Base-by-base conservation (phyloP, 345 rosid species). In the Euclidium syriacum region DNA sequence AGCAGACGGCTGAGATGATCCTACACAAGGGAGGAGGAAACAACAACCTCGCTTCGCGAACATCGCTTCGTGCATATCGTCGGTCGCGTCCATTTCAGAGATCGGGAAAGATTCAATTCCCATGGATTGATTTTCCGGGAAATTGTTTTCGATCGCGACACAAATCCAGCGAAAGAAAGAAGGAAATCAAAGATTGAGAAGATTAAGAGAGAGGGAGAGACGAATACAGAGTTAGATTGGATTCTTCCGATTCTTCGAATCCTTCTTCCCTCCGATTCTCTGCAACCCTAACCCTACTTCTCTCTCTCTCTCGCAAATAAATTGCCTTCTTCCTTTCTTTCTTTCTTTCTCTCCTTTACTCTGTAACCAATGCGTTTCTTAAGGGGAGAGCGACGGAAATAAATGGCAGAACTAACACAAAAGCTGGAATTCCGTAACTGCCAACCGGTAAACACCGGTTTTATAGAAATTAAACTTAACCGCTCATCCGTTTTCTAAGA, bases 11-110 rank as follows among this genome's bases (percentile, higher is more conserved):
- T 59, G 72, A 46, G 68, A 35, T 66, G 73, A 50, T 15, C 63
- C 73, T 1, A 73, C 5, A 38, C 71, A 77, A 5, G 82, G 75
- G 30, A 77, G 55, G 48, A 77, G 18, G 39, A 65, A 79, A 35
- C 82, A 83, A 48, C 83, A 83, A 1, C 78, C 72, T 19, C 75
- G 49, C 4, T 57, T 73, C 14, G 76, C 17, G 52, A 67, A 79
- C 47, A 68, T 52, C 0, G 49, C 59, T 3, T 81, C 82, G 52
- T 64, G 75, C 61, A 66, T 9, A 40, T 72, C 73, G 16, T 76
- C 82, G 16, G 54, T 51, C 5, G 55, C 25, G 56, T 75, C 78
- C 63, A 50, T 53, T n/a, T 70, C 38, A 9, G 70, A 27, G 33
- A 20, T 11, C 23, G 64, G 64, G 12, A 22, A 49, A 26, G 58